Evolutionary conservation across 1,139 yeast genomes (phyloP).

Genomic region (Geotrichum candidum): DNA sequence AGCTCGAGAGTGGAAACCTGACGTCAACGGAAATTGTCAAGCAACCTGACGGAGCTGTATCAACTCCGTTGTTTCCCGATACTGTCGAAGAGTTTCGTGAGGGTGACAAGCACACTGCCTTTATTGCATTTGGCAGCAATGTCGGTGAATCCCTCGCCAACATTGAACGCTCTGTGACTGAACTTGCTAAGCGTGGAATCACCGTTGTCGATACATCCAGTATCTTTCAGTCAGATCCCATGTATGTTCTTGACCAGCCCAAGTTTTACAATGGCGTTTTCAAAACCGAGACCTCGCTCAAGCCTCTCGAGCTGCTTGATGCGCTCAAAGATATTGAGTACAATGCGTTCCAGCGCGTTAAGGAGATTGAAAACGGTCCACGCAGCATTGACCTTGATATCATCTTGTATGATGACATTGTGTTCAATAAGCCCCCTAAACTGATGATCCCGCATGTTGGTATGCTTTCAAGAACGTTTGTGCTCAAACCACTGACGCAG

Average conservation of each 20-base stretch:
- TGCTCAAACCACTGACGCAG: slow-evolving; percentile 82
- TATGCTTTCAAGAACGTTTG: slow-evolving; percentile 87
- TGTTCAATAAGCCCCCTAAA: slow-evolving; percentile 45
- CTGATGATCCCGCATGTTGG: slow-evolving; percentile 79
- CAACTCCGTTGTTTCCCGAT: slow-evolving; percentile 8
- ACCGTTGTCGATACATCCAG: slow-evolving; percentile 61
- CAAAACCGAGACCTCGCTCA: slow-evolving; percentile 48
- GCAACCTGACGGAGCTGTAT: neutral
- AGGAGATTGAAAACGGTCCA: slow-evolving; percentile 84
- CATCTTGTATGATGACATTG: slow-evolving; percentile 57
- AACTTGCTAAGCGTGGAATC: slow-evolving; percentile 43
- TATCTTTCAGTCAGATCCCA: slow-evolving; percentile 82
- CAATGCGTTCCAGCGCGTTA: slow-evolving; percentile 60
- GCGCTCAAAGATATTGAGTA: slow-evolving; percentile 74
- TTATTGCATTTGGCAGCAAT: slow-evolving; percentile 86
- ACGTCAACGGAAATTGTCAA: neutral
- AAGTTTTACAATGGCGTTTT: slow-evolving; percentile 81
- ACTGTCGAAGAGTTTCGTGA: slow-evolving; percentile 11
- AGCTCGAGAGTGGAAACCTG: slow-evolving; percentile 14
- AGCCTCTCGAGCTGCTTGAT: slow-evolving; percentile 59
- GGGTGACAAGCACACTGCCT: slow-evolving; percentile 48
- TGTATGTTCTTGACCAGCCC: slow-evolving; percentile 79
- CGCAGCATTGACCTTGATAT: slow-evolving; percentile 86
- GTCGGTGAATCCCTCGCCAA: slow-evolving; percentile 64
- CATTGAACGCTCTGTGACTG: slow-evolving; percentile 51